These are phyloP conservation scores for Pythium phragmiticola DNA, from an alignment of 352 stramenopile genomes.

Conservation along the genomic window DNA sequence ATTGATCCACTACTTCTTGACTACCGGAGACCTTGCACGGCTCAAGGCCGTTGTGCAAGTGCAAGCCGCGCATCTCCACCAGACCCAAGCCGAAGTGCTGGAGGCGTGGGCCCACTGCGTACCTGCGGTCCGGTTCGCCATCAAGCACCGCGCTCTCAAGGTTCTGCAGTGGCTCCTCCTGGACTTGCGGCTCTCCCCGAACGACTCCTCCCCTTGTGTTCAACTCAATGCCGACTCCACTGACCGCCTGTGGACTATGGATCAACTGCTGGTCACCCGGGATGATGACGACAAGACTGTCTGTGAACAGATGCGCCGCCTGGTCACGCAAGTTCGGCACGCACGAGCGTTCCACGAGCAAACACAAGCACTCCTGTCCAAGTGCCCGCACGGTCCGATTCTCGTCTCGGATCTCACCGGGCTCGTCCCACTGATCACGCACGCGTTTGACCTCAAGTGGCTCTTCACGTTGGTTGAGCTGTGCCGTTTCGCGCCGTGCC, in stretches of 20 bases:
- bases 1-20: neutral
- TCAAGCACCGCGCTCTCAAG: neutral
- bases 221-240: neutral
- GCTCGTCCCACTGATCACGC: neutral
- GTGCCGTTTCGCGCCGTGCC: neutral
- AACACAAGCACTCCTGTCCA: neutral
- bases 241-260: neutral
- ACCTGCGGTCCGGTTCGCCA: neutral
- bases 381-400: neutral
- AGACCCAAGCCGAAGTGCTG: neutral
- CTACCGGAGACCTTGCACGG: neutral
- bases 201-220: neutral
- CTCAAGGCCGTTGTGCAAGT: neutral
- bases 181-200: neutral
- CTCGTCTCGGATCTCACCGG: neutral
- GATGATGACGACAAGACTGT: neutral
- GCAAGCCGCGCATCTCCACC: neutral
- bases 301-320: neutral
- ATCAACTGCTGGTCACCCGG: neutral
- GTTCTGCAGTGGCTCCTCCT: constrained; percentile 5
- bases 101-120: neutral
- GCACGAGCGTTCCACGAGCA: neutral
- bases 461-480: neutral
- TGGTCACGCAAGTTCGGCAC: neutral
- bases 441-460: constrained; percentile 4